Evolutionary conservation across 805 yeast genomes (phyloP).

Genomic region (Trichomonascus vanleenenianus): DNA sequence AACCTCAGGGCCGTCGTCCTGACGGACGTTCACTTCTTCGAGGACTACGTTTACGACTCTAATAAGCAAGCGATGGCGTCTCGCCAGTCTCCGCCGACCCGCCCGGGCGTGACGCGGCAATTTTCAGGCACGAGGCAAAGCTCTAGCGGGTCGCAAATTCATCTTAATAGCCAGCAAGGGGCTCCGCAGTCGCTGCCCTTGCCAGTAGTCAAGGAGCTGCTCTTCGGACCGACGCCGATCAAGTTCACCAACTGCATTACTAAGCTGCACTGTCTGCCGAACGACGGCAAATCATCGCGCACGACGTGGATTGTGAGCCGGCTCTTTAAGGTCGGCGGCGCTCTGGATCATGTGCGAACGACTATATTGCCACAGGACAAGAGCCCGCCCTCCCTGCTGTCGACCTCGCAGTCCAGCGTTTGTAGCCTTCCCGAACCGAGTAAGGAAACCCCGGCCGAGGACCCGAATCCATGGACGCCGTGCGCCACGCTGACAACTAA

Average conservation of each 20-base stretch:
- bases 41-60: constrained; percentile 12
- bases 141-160: constrained; percentile 2
- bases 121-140: constrained; percentile 1
- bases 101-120: constrained; percentile 2
- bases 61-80: too few relatives aligned
- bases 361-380: not conserved
- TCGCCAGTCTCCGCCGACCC: not conserved
- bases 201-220: constrained; percentile 14
- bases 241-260: constrained; percentile 15
- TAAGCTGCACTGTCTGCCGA: constrained; percentile 19
- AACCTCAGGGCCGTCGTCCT: constrained; percentile 15
- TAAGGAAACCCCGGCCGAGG: not conserved
- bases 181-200: constrained; percentile 1
- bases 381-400: not conserved
- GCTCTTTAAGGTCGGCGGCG: constrained; percentile 17
- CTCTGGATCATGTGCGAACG: not conserved
- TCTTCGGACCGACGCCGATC: constrained; percentile 21
- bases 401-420: not conserved
- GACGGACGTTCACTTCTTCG: constrained; percentile 11
- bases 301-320: constrained; percentile 17
- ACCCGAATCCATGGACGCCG: constrained; percentile 2
- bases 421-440: not conserved
- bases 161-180: not conserved
- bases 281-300: constrained; percentile 5
- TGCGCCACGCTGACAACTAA: not conserved